Percentiles rank a stretch among this genome's conserved stretches.
phyloP scores from a whole-genome alignment of 257 asterid genomes.

The Catharanthus roseus region DNA sequence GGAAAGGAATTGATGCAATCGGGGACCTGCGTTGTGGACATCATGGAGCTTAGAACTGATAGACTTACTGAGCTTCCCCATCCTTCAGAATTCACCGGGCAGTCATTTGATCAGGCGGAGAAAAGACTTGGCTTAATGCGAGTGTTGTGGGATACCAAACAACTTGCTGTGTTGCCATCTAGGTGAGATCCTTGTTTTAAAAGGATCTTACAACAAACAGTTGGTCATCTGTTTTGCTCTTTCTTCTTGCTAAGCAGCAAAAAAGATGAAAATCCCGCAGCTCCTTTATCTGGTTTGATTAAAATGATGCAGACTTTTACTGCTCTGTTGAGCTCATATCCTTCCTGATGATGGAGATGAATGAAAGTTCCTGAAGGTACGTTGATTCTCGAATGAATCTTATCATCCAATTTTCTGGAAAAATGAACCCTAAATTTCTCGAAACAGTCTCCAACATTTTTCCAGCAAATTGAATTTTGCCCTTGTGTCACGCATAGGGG shows the following conservation, averaged over 20 bases:
- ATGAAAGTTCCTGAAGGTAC: neutral
- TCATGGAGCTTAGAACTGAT: conserved; percentile 46
- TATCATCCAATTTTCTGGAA: no score
- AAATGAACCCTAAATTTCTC: no score
- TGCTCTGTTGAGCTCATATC: neutral
- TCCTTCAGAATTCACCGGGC: conserved; percentile 57
- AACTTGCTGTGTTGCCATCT: conserved; percentile 41
- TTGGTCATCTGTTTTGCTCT: no score
- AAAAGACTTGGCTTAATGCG: conserved; percentile 49
- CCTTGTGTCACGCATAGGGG: no score
- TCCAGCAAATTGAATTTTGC: no score
- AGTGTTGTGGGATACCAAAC: conserved; percentile 66
- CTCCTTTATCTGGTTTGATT: neutral
- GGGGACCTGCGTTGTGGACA: conserved; percentile 62
- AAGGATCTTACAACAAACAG: no score
- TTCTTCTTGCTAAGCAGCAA: no score
- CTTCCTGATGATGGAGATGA: no score
- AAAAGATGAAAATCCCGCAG: neutral
- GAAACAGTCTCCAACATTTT: no score
- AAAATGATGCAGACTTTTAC: neutral
- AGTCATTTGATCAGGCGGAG: conserved; percentile 59
- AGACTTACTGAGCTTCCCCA: conserved; percentile 46
- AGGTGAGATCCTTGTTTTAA: conserved; percentile 27
- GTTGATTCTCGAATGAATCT: neutral
- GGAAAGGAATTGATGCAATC: conserved; percentile 56